phyloP scores from a whole-genome alignment of 2,329 filamentous ascomycete species.

The Plenodomus biglobosus region DNA sequence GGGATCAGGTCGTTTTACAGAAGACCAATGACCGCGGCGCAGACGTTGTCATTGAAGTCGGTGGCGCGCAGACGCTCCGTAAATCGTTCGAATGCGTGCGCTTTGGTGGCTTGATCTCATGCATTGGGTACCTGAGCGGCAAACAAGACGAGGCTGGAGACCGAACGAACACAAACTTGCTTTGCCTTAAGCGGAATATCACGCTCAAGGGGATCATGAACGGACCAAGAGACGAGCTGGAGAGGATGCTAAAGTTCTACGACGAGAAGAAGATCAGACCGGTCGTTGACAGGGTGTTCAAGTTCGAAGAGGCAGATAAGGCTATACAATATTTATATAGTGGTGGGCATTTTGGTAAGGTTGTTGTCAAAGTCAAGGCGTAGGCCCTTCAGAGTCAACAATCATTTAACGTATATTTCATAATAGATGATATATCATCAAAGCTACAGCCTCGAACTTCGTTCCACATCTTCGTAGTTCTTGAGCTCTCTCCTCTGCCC shows the following conservation, averaged over 20 bases:
- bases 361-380: conserved; percentile 38
- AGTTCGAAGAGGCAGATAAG: conserved; percentile 38
- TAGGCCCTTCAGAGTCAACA: neutral
- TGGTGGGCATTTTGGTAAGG: conserved; percentile 46
- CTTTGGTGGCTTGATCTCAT: conserved; percentile 47
- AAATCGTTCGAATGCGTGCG: conserved; percentile 49
- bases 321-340: conserved; percentile 35
- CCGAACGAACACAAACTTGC: conserved; percentile 62
- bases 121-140: conserved; percentile 50
- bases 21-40: conserved; percentile 47
- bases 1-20: conserved; percentile 60
- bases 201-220: conserved; percentile 63
- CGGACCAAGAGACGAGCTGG: conserved; percentile 59
- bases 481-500: conserved; percentile 13
- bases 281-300: conserved; percentile 46
- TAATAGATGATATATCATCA: neutral
- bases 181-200: conserved; percentile 54
- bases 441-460: conserved; percentile 3
- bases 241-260: conserved; percentile 49
- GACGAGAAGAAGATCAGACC: conserved; percentile 46
- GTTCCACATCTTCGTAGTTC: conserved; percentile 10
- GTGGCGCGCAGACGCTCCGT: conserved; percentile 54
- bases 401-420: neutral
- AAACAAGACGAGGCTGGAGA: conserved; percentile 60
- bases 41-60: conserved; percentile 56